Evolutionary conservation across 805 yeast genomes (phyloP).

Genomic region (Wickerhamiella domercqiae): DNA sequence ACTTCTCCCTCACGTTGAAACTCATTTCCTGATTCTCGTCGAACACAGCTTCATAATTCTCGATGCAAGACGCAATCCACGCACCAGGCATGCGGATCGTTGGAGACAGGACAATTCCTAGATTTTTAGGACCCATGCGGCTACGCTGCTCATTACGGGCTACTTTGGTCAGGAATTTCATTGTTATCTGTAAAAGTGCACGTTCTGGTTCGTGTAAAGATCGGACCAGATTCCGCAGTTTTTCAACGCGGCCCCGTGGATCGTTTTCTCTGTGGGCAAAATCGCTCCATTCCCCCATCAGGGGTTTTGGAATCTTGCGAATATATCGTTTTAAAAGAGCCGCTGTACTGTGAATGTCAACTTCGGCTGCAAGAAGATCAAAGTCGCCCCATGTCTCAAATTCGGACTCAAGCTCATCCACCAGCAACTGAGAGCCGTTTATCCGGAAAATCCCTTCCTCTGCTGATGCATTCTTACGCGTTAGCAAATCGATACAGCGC

Average conservation of each 20-base stretch:
- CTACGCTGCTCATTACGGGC: slow-evolving; percentile 45
- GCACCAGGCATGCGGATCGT: slow-evolving; percentile 55
- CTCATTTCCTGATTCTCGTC: too few relatives aligned
- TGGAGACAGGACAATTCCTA: slow-evolving; percentile 70
- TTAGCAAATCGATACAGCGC: slow-evolving; percentile 57
- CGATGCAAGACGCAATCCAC: slow-evolving; percentile 42
- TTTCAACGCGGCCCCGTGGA: slow-evolving; percentile 18
- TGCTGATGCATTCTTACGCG: slow-evolving; percentile 50
- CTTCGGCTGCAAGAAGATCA: slow-evolving; percentile 12
- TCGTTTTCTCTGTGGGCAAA: slow-evolving; percentile 15
- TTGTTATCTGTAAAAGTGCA: slow-evolving; percentile 48
- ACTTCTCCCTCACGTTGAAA: background rate
- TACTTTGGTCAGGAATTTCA: slow-evolving; percentile 51
- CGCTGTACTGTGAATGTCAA: slow-evolving; percentile 73
- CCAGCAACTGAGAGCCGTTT: slow-evolving; percentile 47
- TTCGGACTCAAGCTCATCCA: slow-evolving; percentile 57
- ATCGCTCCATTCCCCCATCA: slow-evolving; percentile 22
- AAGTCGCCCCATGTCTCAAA: slow-evolving; percentile 25
- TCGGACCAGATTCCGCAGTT: slow-evolving; percentile 11
- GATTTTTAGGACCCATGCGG: slow-evolving; percentile 70
- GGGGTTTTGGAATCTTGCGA: slow-evolving; percentile 55
- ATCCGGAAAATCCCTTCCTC: slow-evolving; percentile 87
- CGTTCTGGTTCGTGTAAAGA: slow-evolving; percentile 39
- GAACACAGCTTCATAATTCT: slow-evolving; percentile 45
- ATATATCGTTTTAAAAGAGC: slow-evolving; percentile 73